Conservation (phyloP, 495 filamentous ascomycete genomes). For the Hyphodiscus hymeniophilus region DNA sequence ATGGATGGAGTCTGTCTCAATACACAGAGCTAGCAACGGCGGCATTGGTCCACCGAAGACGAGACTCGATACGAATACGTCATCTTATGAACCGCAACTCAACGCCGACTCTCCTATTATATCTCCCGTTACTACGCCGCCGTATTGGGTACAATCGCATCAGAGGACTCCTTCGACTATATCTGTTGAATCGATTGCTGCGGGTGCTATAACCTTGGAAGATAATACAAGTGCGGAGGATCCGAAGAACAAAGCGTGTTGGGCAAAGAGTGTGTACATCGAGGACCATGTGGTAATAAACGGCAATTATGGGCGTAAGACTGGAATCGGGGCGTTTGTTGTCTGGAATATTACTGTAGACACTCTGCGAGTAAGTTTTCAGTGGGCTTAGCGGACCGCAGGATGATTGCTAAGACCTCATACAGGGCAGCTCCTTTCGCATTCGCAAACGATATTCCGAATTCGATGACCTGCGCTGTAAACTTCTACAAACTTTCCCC, state of each 20-base stretch:
- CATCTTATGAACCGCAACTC: not conserved
- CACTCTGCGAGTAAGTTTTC: slow-evolving; percentile 24
- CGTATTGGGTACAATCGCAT: slow-evolving; percentile 28
- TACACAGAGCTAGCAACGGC: slow-evolving; percentile 13
- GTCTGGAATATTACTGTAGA: slow-evolving; percentile 49
- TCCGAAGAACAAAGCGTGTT: slow-evolving; percentile 43
- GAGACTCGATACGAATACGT: slow-evolving; percentile 2
- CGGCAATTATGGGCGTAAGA: slow-evolving; percentile 25
- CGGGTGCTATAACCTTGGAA: slow-evolving; percentile 41
- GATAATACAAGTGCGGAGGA: slow-evolving; percentile 38
- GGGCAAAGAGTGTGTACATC: slow-evolving; percentile 47
- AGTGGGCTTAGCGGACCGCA: not conserved
- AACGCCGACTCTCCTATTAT: slow-evolving; percentile 12
- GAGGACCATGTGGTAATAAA: slow-evolving; percentile 43
- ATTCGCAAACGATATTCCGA: slow-evolving; percentile 53
- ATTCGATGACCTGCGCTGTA: slow-evolving; percentile 42
- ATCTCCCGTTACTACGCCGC: slow-evolving; percentile 22
- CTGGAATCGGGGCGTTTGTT: slow-evolving; percentile 47
- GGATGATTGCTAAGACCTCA: not conserved
- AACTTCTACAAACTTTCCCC: slow-evolving; percentile 44
- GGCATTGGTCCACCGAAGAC: not conserved
- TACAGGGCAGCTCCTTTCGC: slow-evolving; percentile 43
- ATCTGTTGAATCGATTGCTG: slow-evolving; percentile 36
- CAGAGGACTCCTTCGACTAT: slow-evolving; percentile 29
- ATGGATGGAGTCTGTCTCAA: slow-evolving; percentile 22